Evolutionary conservation across 2,329 filamentous ascomycete genomes (phyloP), one percentile per base, ranked within the genome.

Genomic region (Aspergillus cejpii): DNA sequence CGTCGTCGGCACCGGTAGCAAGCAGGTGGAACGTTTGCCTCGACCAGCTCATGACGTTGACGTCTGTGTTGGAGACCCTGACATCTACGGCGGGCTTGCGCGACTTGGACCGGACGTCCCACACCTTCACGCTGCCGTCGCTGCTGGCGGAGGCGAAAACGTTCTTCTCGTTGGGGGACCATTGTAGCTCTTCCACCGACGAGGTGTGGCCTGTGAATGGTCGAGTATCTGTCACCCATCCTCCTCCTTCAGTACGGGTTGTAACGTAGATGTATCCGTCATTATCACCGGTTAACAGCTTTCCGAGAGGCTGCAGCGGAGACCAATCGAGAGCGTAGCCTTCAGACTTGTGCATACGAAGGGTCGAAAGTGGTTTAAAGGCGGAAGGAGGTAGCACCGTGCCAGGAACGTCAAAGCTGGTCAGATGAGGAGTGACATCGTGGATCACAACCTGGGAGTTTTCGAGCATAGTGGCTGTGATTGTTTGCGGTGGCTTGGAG

Each of bases 291-390:
- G 91, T 96, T 37, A 95, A 71, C 2, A 98, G 81, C 69, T 91
- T 92, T 47, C 90, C 90, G 37, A 83, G 78, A 0, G 88, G 80
- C 37, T 87, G 77, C 7, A 87, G 66, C 1, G 88, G 86, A 20
- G 90, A 95, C 92, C 92, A 98, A 70, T 96, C 92, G n/a, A 98
- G 70, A 0, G 88, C 92, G 66, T 97, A 98, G 39, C 92, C 92
- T 74, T 98, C 92, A 10, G 82, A 74, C 71, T 90, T 91, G 78
- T 98, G 92, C 57, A 91, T 88, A 56, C 86, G 81, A 57, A 98
- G 82, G 2, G 88, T 96, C 54, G 79, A 85, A 40, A 94, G 70
- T 26, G 92, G 89, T 71, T 94, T 94, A 66, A 89, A 91, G 63
- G 94, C 87, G 60, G 86, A 82, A 1, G 87, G 76, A 5, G 86